Evolutionary conservation across 2,329 filamentous ascomycete species (phyloP).

Genomic region (Pleoardoris graminearum): DNA sequence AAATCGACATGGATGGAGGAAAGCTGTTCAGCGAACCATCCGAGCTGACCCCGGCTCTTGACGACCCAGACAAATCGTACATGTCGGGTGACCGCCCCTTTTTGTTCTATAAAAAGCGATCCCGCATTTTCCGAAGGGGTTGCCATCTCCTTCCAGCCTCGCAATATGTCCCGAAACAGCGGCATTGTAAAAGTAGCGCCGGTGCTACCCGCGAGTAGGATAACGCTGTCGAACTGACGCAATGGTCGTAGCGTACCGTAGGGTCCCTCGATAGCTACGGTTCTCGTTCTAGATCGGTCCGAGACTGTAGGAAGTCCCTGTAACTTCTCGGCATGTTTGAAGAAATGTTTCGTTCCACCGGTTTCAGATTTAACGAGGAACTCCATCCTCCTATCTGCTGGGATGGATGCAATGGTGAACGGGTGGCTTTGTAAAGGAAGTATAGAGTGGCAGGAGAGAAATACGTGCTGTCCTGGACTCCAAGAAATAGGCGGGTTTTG

Average conservation of each 20-base stretch:
- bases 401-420: conserved; percentile 64
- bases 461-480: conserved; percentile 66
- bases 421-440: conserved; percentile 65
- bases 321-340: conserved; percentile 55
- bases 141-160: conserved; percentile 47
- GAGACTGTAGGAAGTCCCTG: conserved; percentile 16
- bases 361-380: conserved; percentile 60
- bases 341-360: conserved; percentile 57
- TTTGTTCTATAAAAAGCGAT: conserved; percentile 24
- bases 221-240: conserved; percentile 63
- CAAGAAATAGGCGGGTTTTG: conserved; percentile 59
- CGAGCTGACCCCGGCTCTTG: conserved; percentile 56
- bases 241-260: conserved; percentile 58
- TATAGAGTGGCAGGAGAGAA: conserved; percentile 61
- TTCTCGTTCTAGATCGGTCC: conserved; percentile 24
- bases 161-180: conserved; percentile 59
- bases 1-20: conserved; percentile 51
- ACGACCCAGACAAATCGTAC: conserved; percentile 63
- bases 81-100: conserved; percentile 50
- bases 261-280: conserved; percentile 58
- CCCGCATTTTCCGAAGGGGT: conserved; percentile 4
- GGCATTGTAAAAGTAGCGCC: conserved; percentile 63
- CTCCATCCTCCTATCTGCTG: conserved; percentile 59
- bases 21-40: conserved; percentile 59
- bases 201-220: conserved; percentile 63